These are phyloP conservation scores for Asterophora lycoperdoides DNA, from an alignment of 768 basidiomycete genomes.

Conservation along the genomic window DNA sequence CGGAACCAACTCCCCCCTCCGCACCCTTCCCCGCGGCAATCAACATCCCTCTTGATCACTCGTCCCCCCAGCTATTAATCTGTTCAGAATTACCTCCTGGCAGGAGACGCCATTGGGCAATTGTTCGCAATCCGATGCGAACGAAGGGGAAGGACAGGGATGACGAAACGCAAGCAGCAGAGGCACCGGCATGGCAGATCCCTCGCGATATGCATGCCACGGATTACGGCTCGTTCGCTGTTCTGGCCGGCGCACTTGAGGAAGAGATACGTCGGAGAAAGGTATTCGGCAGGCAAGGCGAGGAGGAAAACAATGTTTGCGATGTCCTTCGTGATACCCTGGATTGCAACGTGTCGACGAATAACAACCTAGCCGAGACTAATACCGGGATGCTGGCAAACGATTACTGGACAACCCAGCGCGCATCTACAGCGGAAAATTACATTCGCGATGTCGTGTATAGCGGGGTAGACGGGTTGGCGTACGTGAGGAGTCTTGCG, in stretches of 20 bases:
- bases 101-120: slow-evolving; percentile 57
- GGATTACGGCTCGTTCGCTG: slow-evolving; percentile 63
- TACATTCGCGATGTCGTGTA: slow-evolving; percentile 74
- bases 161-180: slow-evolving; percentile 36
- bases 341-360: slow-evolving; percentile 26
- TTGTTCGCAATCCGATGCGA: slow-evolving; percentile 50
- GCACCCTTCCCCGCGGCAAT: slow-evolving; percentile 15
- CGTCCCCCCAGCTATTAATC: slow-evolving; percentile 19
- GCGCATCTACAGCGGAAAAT: slow-evolving; percentile 55
- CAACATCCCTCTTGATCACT: slow-evolving; percentile 13
- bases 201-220: slow-evolving; percentile 49
- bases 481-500: slow-evolving; percentile 73
- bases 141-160: slow-evolving; percentile 51
- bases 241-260: slow-evolving; percentile 44
- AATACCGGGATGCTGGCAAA: slow-evolving; percentile 12
- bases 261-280: slow-evolving; percentile 39
- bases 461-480: slow-evolving; percentile 71
- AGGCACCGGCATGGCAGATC: slow-evolving; percentile 39
- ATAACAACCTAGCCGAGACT: slow-evolving; percentile 5
- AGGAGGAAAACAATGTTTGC: slow-evolving; percentile 31
- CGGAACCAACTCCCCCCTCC: slow-evolving; percentile 21
- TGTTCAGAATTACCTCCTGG: slow-evolving; percentile 24
- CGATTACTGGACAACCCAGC: slow-evolving; percentile 47
- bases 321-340: slow-evolving; percentile 36
- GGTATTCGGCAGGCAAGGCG: slow-evolving; percentile 17